A percentile compares a stretch with the other conserved stretches of the same genome.
Conservation (phyloP, 192 early-diverging fungal species). For the Thoreauomyces humboldtii region DNA sequence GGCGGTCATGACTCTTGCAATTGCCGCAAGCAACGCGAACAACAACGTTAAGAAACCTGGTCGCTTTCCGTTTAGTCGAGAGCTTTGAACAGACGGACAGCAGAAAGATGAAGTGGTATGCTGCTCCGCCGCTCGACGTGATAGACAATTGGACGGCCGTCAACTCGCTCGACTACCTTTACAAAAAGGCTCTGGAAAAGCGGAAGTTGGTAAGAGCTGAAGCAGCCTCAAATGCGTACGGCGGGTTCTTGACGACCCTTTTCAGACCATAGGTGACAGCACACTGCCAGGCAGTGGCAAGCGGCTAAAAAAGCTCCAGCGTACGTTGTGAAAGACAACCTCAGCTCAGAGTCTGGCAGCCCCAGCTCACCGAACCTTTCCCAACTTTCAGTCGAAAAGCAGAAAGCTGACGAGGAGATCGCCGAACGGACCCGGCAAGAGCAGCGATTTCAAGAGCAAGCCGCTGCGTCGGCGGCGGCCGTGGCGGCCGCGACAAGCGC, state of each 20-base stretch:
- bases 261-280: background rate
- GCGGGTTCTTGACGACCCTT: constrained; percentile 1
- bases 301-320: constrained; percentile 11
- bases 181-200: constrained; percentile 30
- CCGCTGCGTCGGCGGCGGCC: too few relatives aligned
- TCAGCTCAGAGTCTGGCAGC: background rate
- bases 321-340: constrained; percentile 1
- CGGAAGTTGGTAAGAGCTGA: constrained; percentile 12
- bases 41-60: background rate
- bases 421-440: too few relatives aligned
- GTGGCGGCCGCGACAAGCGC: too few relatives aligned
- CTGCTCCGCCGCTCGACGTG: constrained; percentile 48
- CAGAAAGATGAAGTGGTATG: constrained; percentile 47
- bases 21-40: background rate
- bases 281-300: constrained; percentile 3
- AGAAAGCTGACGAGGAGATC: background rate
- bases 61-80: too few relatives aligned
- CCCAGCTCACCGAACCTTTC: background rate
- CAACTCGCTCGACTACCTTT: constrained; percentile 41
- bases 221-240: background rate
- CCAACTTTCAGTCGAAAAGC: background rate
- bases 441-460: too few relatives aligned
- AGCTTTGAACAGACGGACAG: constrained; percentile 37
- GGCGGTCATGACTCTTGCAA: too few relatives aligned
- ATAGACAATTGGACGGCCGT: constrained; percentile 25